Percentiles rank a stretch among this genome's conserved stretches.
Evolutionary conservation across 1,139 yeast species (phyloP).

Genomic region (Wickerhamomyces sp.): DNA sequence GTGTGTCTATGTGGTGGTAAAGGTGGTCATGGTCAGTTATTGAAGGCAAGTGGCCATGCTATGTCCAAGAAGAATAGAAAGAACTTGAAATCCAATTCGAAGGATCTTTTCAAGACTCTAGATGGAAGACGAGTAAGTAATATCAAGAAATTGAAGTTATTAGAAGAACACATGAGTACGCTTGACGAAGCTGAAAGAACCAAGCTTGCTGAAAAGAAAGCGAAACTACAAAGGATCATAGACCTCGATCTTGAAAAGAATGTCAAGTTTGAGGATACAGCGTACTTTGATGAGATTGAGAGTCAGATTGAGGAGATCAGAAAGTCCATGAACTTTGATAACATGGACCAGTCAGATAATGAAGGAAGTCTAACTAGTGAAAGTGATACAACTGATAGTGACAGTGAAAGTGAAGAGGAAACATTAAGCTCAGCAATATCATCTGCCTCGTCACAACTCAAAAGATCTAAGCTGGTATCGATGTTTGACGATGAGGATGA

Average conservation of each 20-base stretch:
- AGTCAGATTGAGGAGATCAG: conserved; percentile 25
- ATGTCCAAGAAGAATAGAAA: conserved; percentile 28
- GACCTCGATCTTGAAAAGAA: conserved; percentile 18
- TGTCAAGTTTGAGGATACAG: conserved; percentile 30
- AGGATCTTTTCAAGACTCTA: conserved; percentile 31
- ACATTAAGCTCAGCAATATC: not conserved
- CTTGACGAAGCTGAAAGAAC: conserved; percentile 20
- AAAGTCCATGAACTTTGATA: conserved; percentile 4
- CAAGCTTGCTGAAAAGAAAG: conserved; percentile 28
- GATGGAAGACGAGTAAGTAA: conserved; percentile 34
- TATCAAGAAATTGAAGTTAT: conserved; percentile 30
- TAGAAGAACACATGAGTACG: conserved; percentile 30
- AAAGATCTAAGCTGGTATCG: not conserved
- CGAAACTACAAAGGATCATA: conserved; percentile 29
- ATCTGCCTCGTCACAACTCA: not conserved
- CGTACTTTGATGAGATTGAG: conserved; percentile 33
- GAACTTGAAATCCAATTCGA: conserved; percentile 19
- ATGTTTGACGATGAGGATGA: not conserved
- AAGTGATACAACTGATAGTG: conserved; percentile 7
- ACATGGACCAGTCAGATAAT: not conserved
- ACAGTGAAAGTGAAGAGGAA: conserved; percentile 8
- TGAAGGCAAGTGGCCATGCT: conserved; percentile 35
- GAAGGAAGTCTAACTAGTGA: not conserved
- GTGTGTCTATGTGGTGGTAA: conserved; percentile 42
- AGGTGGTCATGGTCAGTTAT: conserved; percentile 45